phyloP scores from a whole-genome alignment of 1,139 yeast species.

The Geotrichum histeridarum region DNA sequence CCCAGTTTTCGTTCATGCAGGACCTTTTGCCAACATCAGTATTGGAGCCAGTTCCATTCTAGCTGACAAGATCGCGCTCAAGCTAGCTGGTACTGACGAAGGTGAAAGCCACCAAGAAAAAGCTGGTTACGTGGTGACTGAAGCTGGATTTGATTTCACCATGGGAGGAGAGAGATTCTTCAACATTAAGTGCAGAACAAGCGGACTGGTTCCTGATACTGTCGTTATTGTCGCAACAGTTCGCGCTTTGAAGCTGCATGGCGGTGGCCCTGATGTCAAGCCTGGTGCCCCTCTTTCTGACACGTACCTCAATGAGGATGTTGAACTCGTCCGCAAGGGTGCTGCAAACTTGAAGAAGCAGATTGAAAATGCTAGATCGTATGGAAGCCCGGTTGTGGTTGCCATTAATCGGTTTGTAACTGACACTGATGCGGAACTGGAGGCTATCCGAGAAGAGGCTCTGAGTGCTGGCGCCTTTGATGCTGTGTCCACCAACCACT shows the following conservation, averaged over 20 bases:
- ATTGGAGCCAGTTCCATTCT: slow-evolving; percentile 89
- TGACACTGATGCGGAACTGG: slow-evolving; percentile 80
- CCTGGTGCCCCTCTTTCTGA: slow-evolving; percentile 90
- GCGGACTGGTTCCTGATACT: slow-evolving; percentile 85
- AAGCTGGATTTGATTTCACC: slow-evolving; percentile 97
- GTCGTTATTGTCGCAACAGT: slow-evolving; percentile 96
- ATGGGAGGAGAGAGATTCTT: slow-evolving; percentile 99
- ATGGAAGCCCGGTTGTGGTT: slow-evolving; percentile 90
- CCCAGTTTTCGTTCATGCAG: slow-evolving; percentile 97
- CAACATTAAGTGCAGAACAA: slow-evolving; percentile 91
- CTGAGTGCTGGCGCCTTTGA: slow-evolving; percentile 88
- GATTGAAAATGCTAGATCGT: slow-evolving; percentile 76
- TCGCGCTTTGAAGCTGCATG: slow-evolving; percentile 94
- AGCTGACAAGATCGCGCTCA: slow-evolving; percentile 92
- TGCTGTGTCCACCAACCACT: slow-evolving; percentile 91
- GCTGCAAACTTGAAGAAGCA: slow-evolving; percentile 90
- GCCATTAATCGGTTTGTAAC: slow-evolving; percentile 91
- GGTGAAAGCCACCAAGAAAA: slow-evolving; percentile 51
- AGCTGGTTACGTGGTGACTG: slow-evolving; percentile 90
- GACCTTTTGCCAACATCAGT: slow-evolving; percentile 96
- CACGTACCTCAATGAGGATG: slow-evolving; percentile 78
- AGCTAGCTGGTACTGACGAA: slow-evolving; percentile 72
- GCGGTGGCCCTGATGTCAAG: slow-evolving; percentile 97
- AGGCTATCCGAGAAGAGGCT: slow-evolving; percentile 75
- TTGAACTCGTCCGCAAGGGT: slow-evolving; percentile 76